These are phyloP conservation scores for Fibroporia radiculosa DNA, from an alignment of 768 basidiomycete genomes.

Conservation along the genomic window DNA sequence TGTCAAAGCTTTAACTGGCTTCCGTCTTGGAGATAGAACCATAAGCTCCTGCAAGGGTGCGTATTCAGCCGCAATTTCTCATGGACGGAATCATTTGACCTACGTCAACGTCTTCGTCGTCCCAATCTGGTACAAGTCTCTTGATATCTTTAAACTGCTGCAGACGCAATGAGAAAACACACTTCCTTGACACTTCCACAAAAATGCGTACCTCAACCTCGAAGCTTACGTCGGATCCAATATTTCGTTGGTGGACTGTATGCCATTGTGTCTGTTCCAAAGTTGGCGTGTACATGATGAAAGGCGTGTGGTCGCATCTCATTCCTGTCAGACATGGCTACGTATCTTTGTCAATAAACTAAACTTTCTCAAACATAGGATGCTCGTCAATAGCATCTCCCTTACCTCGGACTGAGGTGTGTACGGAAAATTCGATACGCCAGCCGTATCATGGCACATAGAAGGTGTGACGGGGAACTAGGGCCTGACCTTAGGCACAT, in stretches of 20 bases:
- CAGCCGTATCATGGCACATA: background rate
- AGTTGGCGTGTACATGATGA: background rate
- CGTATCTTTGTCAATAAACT: background rate
- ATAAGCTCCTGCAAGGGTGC: constrained; percentile 36
- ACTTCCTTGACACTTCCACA: background rate
- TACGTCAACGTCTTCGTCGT: constrained; percentile 43
- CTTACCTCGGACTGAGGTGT: background rate
- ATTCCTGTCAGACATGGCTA: background rate
- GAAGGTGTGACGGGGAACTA: constrained; percentile 2
- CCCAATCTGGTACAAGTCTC: constrained; percentile 37
- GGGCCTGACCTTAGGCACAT: background rate
- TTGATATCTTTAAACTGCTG: constrained; percentile 36
- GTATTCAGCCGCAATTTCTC: background rate
- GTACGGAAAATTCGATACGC: background rate
- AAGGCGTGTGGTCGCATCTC: background rate
- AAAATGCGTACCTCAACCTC: constrained; percentile 30
- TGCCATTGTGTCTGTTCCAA: background rate
- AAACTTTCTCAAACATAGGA: background rate
- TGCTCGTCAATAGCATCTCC: background rate
- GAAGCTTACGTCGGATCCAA: constrained; percentile 25
- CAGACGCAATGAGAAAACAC: background rate
- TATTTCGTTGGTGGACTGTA: background rate
- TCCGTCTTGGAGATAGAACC: constrained; percentile 35
- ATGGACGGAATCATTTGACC: constrained; percentile 8
- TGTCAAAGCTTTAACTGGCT: too few relatives aligned